phyloP scores from a whole-genome alignment of 169 alveolate genomes.

The Ichthyophthirius multifiliis region DNA sequence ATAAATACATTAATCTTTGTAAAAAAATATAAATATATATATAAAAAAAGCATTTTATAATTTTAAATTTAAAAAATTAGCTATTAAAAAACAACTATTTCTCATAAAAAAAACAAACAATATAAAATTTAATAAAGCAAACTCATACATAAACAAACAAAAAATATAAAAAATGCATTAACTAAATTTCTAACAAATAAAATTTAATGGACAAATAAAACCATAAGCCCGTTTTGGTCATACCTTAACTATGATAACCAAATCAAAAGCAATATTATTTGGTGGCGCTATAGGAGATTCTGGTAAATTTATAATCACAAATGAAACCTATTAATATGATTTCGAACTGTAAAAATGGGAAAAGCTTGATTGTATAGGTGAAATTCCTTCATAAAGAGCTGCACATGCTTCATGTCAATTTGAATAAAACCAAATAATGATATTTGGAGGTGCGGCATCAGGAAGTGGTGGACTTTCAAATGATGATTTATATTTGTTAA shows the following conservation, averaged over 20 bases:
- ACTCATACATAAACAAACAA: conserved; percentile 6
- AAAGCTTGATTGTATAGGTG: conserved; percentile 83
- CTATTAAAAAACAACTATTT: too few relatives aligned
- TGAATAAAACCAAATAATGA: conserved; percentile 92
- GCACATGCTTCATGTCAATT: conserved; percentile 99
- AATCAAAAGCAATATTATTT: conserved; percentile 70
- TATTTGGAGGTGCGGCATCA: conserved; percentile 99
- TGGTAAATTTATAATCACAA: conserved; percentile 68
- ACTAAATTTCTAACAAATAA: too few relatives aligned
- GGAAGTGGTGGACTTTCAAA: conserved; percentile 94
- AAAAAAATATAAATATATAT: too few relatives aligned
- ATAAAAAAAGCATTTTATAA: too few relatives aligned
- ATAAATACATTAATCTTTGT: too few relatives aligned
- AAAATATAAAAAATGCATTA: conserved; percentile 84
- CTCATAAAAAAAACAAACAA: too few relatives aligned
- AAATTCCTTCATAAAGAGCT: conserved; percentile 97
- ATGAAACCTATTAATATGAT: conserved; percentile 64
- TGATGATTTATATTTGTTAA: conserved; percentile 95
- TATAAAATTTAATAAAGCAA: background rate
- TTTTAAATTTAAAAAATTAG: too few relatives aligned
- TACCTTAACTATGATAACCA: conserved; percentile 91
- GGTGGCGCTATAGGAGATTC: conserved; percentile 71
- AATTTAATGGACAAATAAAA: too few relatives aligned
- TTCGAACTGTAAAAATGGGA: conserved; percentile 79
- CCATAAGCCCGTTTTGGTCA: conserved; percentile 98